Evolutionary conservation across 2,329 filamentous ascomycete species (phyloP), one percentile per base, ranked within the genome.

Genomic region (Pseudogymnoascus sp.): DNA sequence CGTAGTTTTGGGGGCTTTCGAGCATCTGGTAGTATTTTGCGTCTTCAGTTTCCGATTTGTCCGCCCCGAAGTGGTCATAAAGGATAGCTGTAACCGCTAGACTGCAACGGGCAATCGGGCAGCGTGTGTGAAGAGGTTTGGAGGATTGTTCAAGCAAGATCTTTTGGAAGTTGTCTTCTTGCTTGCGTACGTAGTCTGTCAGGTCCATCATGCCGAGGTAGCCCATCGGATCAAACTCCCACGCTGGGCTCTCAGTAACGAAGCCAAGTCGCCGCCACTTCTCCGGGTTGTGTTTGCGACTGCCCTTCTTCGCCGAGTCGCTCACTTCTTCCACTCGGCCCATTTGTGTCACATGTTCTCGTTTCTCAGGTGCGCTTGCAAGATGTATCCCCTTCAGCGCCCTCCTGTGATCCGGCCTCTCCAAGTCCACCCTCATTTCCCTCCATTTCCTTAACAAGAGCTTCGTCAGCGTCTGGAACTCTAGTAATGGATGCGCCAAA

Each of bases 161-260:
- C 77, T 96, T 97, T 74, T 96, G 93, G 69, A 96, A 97, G 10
- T 86, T 86, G 72, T 97, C 93, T 74, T 96, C 91, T 72, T 96
- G 88, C 73, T 92, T 96, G 71, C 89, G 85, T 60, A 96, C 91
- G 74, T 91, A 99, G 75, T 97, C 93, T 1, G 92, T 91, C 71
- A 99, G 77, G 74, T 99, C 95, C 93, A 99, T 97, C 85, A 99
- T 91, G 28, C 95, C 95, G 62, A 99, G 77, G 73, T 93, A 97
- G 0, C 95, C 95, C 28, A 90, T 89, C 40, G 85, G 80, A 19
- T 91, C 87, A 72, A 99, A 97, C 69, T 99, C 95, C 70, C 83
- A 82, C 0, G 87, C 87, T 3, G 95, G 95, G 68, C 85, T 93
- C 75, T 99, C 95, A 0, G 89, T 88, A 74, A 95, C 89, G 71